phyloP scores from a whole-genome alignment of 129 eudicot species.

The Kitagawia praeruptora region DNA sequence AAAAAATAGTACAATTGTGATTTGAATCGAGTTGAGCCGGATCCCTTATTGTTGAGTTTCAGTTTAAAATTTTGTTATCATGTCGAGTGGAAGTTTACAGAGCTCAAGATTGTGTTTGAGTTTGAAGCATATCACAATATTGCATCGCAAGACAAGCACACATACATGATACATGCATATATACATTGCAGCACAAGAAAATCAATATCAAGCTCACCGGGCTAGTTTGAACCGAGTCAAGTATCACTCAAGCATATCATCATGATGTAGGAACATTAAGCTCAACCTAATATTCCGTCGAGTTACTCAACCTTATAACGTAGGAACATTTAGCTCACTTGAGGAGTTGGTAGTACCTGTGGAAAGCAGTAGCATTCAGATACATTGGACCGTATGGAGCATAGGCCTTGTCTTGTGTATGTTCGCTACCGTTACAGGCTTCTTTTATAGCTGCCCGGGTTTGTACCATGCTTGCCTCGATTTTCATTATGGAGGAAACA shows the following conservation, averaged over 20 bases:
- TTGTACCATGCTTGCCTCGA: conserved; percentile 22
- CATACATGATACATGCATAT: too few species aligned
- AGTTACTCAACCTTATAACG: neutral
- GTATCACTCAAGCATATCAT: neutral
- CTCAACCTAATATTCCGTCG: neutral
- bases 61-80: too few species aligned
- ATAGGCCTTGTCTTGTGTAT: conserved; percentile 18
- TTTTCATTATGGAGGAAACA: neutral
- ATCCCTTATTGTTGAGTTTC: too few species aligned
- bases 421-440: neutral
- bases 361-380: conserved; percentile 29
- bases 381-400: conserved; percentile 30
- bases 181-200: too few species aligned
- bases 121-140: too few species aligned
- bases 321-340: neutral
- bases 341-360: conserved; percentile 18
- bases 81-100: too few species aligned
- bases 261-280: too few species aligned
- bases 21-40: too few species aligned
- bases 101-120: too few species aligned
- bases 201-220: too few species aligned
- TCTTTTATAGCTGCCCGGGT: conserved; percentile 23
- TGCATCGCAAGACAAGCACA: neutral
- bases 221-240: too few species aligned
- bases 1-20: too few species aligned